Evolutionary conservation across 805 yeast species (phyloP).

Genomic region (Metschnikowia anglica): DNA sequence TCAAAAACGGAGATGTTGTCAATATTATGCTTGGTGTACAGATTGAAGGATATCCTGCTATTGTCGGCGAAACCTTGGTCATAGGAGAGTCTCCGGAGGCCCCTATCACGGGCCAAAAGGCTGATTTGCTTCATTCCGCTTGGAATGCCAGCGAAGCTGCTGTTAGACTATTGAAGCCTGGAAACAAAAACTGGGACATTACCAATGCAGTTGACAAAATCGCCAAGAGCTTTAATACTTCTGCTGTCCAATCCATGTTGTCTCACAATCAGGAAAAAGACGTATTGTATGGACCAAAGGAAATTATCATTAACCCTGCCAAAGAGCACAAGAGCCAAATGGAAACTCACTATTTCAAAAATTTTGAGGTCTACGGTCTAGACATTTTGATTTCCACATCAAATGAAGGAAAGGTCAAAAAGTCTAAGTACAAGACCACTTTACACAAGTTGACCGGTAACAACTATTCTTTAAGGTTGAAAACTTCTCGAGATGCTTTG

Average conservation of each 20-base stretch:
- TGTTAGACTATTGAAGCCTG: slow-evolving; percentile 61
- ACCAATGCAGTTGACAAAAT: slow-evolving; percentile 64
- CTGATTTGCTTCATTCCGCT: slow-evolving; percentile 70
- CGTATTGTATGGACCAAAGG: slow-evolving; percentile 71
- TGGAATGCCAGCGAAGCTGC: slow-evolving; percentile 82
- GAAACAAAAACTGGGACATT: slow-evolving; percentile 72
- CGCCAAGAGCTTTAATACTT: slow-evolving; percentile 56
- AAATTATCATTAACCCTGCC: slow-evolving; percentile 71
- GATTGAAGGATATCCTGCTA: slow-evolving; percentile 71
- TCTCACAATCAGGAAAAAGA: slow-evolving; percentile 68
- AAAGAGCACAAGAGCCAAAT: slow-evolving; percentile 63
- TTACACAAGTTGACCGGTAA: slow-evolving; percentile 71
- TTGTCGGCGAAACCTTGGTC: slow-evolving; percentile 66
- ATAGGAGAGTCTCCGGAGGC: slow-evolving; percentile 49
- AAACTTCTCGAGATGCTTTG: slow-evolving; percentile 64
- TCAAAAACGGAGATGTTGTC: slow-evolving; percentile 68
- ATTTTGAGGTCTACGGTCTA: slow-evolving; percentile 74
- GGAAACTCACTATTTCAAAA: slow-evolving; percentile 65
- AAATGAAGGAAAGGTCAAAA: slow-evolving; percentile 62
- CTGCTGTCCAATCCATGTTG: slow-evolving; percentile 74
- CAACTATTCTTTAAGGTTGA: slow-evolving; percentile 66
- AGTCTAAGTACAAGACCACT: slow-evolving; percentile 60
- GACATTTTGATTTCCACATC: slow-evolving; percentile 68
- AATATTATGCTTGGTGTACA: slow-evolving; percentile 74
- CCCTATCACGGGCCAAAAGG: slow-evolving; percentile 55